Evolutionary conservation across 441 rosid genomes (phyloP).

Genomic region (Hypseocharis bilobata): DNA sequence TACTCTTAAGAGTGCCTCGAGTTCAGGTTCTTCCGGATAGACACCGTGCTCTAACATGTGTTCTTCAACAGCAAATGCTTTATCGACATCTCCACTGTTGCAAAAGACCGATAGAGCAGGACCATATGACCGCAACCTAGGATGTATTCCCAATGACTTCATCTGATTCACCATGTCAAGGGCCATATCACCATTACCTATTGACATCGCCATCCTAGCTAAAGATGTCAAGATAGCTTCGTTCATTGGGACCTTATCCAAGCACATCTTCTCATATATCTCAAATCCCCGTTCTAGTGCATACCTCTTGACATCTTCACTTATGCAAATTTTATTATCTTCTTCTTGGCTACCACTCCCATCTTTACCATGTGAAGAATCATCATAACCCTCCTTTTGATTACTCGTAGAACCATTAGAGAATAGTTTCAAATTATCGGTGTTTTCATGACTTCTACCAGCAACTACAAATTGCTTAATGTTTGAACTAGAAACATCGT

Average conservation of each 20-base stretch:
- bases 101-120: slow-evolving; percentile 51
- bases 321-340: slow-evolving; percentile 27
- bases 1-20: slow-evolving; percentile 46
- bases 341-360: slow-evolving; percentile 11
- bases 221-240: slow-evolving; percentile 55
- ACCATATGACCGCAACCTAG: slow-evolving; percentile 51
- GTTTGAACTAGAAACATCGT: slow-evolving; percentile 15
- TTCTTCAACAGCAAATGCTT: slow-evolving; percentile 48
- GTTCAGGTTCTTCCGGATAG: slow-evolving; percentile 52
- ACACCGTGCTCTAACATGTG: slow-evolving; percentile 60
- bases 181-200: slow-evolving; percentile 53
- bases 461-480: neutral
- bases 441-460: neutral
- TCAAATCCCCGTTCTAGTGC: slow-evolving; percentile 47
- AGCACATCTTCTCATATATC: slow-evolving; percentile 44
- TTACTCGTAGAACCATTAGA: slow-evolving; percentile 12
- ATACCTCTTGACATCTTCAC: slow-evolving; percentile 42
- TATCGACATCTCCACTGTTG: slow-evolving; percentile 32
- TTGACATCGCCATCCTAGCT: slow-evolving; percentile 59
- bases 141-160: slow-evolving; percentile 42
- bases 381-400: slow-evolving; percentile 1
- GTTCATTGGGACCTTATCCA: slow-evolving; percentile 38
- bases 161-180: slow-evolving; percentile 57
- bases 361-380: slow-evolving; percentile 3
- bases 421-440: slow-evolving; percentile 13